Percentiles rank a stretch among this genome's conserved stretches.
Evolutionary conservation across 1,284 basidiomycete species (phyloP).

Genomic region (Cystobasidium sp.): DNA sequence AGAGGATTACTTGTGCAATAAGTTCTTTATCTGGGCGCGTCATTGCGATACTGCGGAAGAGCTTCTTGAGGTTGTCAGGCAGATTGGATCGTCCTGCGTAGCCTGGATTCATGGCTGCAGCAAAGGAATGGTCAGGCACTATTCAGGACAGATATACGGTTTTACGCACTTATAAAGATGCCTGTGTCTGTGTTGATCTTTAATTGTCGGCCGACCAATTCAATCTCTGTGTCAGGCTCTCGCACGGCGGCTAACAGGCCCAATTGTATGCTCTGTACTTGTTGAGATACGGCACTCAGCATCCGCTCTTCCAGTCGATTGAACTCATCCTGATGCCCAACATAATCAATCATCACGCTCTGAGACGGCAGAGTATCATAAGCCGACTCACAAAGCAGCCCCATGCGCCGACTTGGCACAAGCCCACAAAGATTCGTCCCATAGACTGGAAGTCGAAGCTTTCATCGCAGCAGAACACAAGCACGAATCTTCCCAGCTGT

Average conservation of each 20-base stretch:
- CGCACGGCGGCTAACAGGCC: constrained; percentile 79
- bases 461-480: constrained; percentile 99
- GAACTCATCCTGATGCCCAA: constrained; percentile 52
- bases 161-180: constrained; percentile 56
- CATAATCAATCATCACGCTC: constrained; percentile 49
- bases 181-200: constrained; percentile 94
- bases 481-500: constrained; percentile 93
- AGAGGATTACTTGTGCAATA: constrained; percentile 98
- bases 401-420: constrained; percentile 99
- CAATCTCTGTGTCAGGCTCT: constrained; percentile 85
- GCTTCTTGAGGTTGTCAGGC: constrained; percentile 90
- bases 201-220: constrained; percentile 91
- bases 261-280: constrained; percentile 98
- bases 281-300: constrained; percentile 96
- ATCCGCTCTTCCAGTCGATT: constrained; percentile 98
- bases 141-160: not conserved
- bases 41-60: constrained; percentile 99
- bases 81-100: constrained; percentile 97
- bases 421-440: constrained; percentile 97
- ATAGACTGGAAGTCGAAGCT: constrained; percentile 99
- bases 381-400: constrained; percentile 72
- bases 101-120: constrained; percentile 70
- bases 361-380: not conserved
- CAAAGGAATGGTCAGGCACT: not conserved
- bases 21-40: constrained; percentile 96